Percentiles rank a stretch among this genome's conserved stretches.
These are phyloP conservation scores for Nevesoporus exiguus DNA, from an alignment of 768 basidiomycete species.

Conservation along the genomic window DNA sequence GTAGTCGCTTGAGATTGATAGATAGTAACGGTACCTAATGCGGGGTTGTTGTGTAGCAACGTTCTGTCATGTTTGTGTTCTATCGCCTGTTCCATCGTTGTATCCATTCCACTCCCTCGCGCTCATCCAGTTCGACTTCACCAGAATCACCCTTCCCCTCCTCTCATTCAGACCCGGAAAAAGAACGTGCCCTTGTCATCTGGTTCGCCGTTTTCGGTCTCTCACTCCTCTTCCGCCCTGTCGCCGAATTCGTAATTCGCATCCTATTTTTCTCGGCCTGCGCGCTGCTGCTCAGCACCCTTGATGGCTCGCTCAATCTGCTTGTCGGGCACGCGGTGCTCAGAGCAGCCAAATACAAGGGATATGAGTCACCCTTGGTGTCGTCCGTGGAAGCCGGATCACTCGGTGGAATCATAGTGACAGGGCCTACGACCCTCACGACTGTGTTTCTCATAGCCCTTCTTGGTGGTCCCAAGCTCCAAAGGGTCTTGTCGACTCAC, in stretches of 20 bases:
- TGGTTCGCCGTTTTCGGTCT: constrained; percentile 13
- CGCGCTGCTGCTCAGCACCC: constrained; percentile 1
- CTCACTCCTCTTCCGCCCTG: constrained; percentile 11
- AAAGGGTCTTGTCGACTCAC: background rate
- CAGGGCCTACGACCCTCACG: constrained; percentile 6
- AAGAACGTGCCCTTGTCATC: constrained; percentile 6
- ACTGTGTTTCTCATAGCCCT: constrained; percentile 1
- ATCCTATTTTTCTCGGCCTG: constrained; percentile 3
- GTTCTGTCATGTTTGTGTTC: constrained; percentile 10
- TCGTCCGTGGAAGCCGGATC: constrained; percentile 12
- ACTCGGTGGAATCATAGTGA: constrained; percentile 13
- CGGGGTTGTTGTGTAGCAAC: background rate
- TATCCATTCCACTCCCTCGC: background rate
- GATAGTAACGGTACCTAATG: background rate
- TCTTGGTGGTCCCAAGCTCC: background rate
- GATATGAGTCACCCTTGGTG: constrained; percentile 7
- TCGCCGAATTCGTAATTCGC: constrained; percentile 7
- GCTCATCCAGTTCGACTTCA: background rate
- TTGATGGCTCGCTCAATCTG: constrained; percentile 9
- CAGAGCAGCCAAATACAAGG: constrained; percentile 6
- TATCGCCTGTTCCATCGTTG: constrained; percentile 9
- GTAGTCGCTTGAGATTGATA: background rate
- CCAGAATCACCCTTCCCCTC: background rate
- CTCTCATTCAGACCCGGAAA: background rate
- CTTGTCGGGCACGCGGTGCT: constrained; percentile 15